phyloP scores from a whole-genome alignment of 176 grass and related monocot species.

The Hyparrhenia diplandra region DNA sequence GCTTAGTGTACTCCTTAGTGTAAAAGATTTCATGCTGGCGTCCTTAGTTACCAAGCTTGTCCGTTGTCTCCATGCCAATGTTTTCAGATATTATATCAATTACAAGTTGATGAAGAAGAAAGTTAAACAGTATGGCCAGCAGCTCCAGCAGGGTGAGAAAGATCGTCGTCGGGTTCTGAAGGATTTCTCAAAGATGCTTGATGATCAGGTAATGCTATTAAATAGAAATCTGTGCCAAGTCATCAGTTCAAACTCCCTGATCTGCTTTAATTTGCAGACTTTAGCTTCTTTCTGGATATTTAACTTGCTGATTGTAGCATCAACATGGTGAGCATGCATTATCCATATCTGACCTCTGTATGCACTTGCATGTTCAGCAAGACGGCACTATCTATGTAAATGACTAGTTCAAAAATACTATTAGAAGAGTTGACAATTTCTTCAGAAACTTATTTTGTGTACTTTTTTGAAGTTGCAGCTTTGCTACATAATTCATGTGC shows the following conservation, averaged over 20 bases:
- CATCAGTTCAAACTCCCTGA: neutral
- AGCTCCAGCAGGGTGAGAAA: conserved; percentile 76
- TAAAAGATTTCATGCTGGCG: neutral
- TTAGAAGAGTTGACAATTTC: neutral
- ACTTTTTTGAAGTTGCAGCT: neutral
- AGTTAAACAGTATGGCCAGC: conserved; percentile 80
- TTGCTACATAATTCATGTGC: neutral
- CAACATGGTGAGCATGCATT: conserved; percentile 17
- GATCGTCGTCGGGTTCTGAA: conserved; percentile 75
- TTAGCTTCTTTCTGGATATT: conserved; percentile 28
- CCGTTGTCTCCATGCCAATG: neutral
- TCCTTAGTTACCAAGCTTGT: neutral
- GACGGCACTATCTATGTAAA: neutral
- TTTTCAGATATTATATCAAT: conserved; percentile 92
- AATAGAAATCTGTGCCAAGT: neutral
- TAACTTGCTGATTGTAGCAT: conserved; percentile 22
- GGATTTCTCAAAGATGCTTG: conserved; percentile 97
- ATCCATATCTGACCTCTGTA: conserved; percentile 7
- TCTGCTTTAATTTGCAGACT: conserved; percentile 26
- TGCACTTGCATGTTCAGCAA: neutral
- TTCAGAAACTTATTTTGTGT: neutral
- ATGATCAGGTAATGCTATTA: conserved; percentile 76
- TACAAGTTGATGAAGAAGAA: conserved; percentile 99
- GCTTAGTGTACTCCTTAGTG: neutral
- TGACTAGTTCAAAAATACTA: neutral